A percentile compares a stretch with the other conserved stretches of the same genome.
Evolutionary conservation across 306 rosid species (phyloP).

Genomic region (Acacia confusa): DNA sequence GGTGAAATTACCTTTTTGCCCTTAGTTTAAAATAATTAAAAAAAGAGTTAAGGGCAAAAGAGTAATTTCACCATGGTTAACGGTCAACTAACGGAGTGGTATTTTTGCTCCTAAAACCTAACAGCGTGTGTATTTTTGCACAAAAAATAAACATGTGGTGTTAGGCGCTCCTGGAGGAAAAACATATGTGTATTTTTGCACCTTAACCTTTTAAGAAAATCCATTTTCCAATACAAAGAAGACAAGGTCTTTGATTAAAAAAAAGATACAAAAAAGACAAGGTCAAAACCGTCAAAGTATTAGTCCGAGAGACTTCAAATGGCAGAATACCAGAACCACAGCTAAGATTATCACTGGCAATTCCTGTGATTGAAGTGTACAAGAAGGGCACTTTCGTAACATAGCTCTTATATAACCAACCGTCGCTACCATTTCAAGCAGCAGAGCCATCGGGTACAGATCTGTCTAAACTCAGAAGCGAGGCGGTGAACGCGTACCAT

Average conservation of each 20-base stretch:
- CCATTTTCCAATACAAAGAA: background rate
- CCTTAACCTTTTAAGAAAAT: too few species aligned
- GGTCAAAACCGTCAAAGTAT: background rate
- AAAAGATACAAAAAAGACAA: background rate
- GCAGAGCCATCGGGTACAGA: background rate
- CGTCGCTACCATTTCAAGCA: rapidly evolving
- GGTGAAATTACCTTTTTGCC: too few species aligned
- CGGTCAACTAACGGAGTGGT: too few species aligned
- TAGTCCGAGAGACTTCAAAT: background rate
- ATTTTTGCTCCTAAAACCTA: too few species aligned
- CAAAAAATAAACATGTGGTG: too few species aligned
- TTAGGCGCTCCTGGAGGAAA: too few species aligned
- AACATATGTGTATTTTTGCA: too few species aligned
- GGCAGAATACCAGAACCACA: background rate
- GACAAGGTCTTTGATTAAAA: too few species aligned
- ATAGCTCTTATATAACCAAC: background rate
- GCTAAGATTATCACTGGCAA: background rate
- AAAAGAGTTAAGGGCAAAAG: too few species aligned
- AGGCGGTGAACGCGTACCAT: background rate
- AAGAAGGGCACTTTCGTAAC: background rate
- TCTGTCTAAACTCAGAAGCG: background rate
- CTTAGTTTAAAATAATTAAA: too few species aligned
- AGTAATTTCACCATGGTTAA: too few species aligned
- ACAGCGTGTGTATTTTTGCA: too few species aligned
- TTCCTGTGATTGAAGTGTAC: background rate